A percentile compares a stretch with the other conserved stretches of the same genome.
Evolutionary conservation across 345 rosid genomes (phyloP).

Genomic region (Aquilaria malaccensis): DNA sequence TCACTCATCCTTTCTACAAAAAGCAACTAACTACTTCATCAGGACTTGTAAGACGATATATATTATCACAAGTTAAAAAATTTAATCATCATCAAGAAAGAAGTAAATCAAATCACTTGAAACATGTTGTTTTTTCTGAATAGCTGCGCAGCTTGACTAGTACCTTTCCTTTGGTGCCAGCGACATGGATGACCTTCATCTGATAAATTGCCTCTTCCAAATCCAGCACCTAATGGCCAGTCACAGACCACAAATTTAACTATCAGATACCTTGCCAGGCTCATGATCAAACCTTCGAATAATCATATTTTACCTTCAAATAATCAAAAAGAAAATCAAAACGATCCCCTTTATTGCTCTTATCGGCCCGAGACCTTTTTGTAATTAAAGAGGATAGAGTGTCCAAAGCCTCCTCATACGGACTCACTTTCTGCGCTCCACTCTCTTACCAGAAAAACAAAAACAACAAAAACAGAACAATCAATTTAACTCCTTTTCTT

Average conservation of each 20-base stretch:
- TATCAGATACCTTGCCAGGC: background rate
- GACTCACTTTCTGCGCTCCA: conserved; percentile 23
- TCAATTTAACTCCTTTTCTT: no score
- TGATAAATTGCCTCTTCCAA: conserved; percentile 64
- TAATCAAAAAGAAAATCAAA: conserved; percentile 71
- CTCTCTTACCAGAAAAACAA: conserved; percentile 18
- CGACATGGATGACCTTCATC: conserved; percentile 87
- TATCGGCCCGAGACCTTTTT: conserved; percentile 65
- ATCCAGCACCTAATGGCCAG: conserved; percentile 54
- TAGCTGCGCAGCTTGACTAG: no score
- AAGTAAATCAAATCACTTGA: background rate
- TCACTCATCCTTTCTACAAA: no score
- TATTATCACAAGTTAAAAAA: background rate
- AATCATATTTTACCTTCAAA: conserved; percentile 38
- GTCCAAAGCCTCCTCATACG: conserved; percentile 63
- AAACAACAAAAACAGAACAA: conserved; percentile 2
- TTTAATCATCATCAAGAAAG: background rate
- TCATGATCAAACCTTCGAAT: background rate
- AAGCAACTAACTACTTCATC: no score
- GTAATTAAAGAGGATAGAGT: conserved; percentile 82
- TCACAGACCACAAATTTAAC: background rate
- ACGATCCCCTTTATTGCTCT: conserved; percentile 61
- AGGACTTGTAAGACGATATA: no score
- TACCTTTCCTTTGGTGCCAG: conserved; percentile 99
- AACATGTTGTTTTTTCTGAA: background rate